Evolutionary conservation across 495 filamentous ascomycete genomes (phyloP), one percentile per base, ranked within the genome.

Genomic region (Parmelia sp.): DNA sequence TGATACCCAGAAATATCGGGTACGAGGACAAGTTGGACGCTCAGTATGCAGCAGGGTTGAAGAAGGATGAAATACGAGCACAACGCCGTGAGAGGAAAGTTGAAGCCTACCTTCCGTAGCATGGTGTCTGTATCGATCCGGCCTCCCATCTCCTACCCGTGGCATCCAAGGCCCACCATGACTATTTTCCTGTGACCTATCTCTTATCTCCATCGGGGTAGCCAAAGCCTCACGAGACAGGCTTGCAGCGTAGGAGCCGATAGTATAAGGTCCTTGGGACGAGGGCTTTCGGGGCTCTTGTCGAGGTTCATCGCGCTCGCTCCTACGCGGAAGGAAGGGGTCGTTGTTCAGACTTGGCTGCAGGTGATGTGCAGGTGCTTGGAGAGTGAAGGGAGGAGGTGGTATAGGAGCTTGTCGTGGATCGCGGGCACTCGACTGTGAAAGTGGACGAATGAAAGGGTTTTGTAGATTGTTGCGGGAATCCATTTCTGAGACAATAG

Each of bases 381-480:
- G 63, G 31, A 64, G 42, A 58, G 66, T 57, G 42, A 63, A 65
- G 35, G 65, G 68, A 57, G 65, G 66, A 23, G 67, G 65, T 37
- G 68, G 68, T 47, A 65, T 61, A 25, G 67, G 60, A 44, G 69
- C 67, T 45, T 65, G 60, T 51, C 63, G 65, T 17, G 63, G 40
- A 55, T 70, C 61, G 27, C 57, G 65, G 14, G 57, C 17, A 25
- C 51, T 62, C 29, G 61, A 58, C 40, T 64, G 68, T 4, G 70
- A 66, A 0, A 58, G 68, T 3, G 68, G 65, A 45, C 60, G 64
- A 36, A 65, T 4, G 37, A 67, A 65, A 23, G 61, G 37, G 31
- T 61, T 53, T 21, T 62, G 67, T n/a, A 42, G 29, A 45, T 44
- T 57, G 27, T 23, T 63, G 45, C 61, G 62, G 55, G 31, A 37